These are phyloP conservation scores for Osmozyma mogii DNA, from an alignment of 805 yeast species.

Conservation along the genomic window DNA sequence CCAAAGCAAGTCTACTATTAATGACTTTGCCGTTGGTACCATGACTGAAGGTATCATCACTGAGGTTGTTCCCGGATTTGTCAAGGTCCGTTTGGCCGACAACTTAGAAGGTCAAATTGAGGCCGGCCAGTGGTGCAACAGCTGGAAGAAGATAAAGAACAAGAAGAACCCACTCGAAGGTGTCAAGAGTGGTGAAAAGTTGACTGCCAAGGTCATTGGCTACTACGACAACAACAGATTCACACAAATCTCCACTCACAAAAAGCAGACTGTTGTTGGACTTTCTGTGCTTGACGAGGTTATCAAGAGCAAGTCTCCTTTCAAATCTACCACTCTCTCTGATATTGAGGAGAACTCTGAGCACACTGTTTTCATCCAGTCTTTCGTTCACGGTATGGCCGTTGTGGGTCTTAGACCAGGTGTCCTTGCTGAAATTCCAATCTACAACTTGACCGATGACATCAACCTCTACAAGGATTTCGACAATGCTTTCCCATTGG, in stretches of 20 bases:
- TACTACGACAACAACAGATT: constrained; percentile 67
- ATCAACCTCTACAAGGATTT: constrained; percentile 39
- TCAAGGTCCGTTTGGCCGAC: constrained; percentile 70
- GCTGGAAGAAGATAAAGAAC: constrained; percentile 47
- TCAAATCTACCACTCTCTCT: constrained; percentile 9
- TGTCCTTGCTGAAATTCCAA: constrained; percentile 57
- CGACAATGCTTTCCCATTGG: constrained; percentile 58
- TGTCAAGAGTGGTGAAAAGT: constrained; percentile 49
- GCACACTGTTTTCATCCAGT: constrained; percentile 57
- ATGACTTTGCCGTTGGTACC: constrained; percentile 54
- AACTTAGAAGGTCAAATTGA: constrained; percentile 76
- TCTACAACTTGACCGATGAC: constrained; percentile 56
- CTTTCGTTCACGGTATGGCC: constrained; percentile 47
- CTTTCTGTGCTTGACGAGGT: constrained; percentile 47
- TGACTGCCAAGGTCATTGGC: constrained; percentile 68
- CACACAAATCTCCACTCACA: constrained; percentile 48
- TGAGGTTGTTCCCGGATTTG: constrained; percentile 61
- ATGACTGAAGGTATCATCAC: constrained; percentile 53
- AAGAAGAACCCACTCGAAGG: constrained; percentile 47
- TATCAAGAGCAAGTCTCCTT: constrained; percentile 13
- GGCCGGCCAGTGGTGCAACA: constrained; percentile 58
- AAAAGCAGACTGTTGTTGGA: not conserved
- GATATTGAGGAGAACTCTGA: constrained; percentile 41
- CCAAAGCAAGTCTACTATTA: constrained; percentile 33
- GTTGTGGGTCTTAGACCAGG: constrained; percentile 68